Base-by-base conservation (phyloP, 2,329 filamentous ascomycete genomes). In the Hyphodiscus sp. region DNA sequence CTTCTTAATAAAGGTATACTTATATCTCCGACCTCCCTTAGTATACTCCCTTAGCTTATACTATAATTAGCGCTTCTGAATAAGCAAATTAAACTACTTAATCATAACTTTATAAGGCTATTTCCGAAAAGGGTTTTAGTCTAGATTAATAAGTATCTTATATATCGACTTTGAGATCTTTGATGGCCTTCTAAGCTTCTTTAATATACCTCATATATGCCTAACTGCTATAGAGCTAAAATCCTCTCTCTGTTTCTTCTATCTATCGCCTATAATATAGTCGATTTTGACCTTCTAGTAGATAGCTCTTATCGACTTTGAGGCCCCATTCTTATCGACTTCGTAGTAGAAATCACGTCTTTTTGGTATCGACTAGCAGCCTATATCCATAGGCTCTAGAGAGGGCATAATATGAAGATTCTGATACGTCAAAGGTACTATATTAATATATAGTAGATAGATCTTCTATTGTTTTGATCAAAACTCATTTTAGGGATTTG, bases 1-100 rank as follows among this genome's bases (percentile, higher is more conserved):
- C 45, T 52, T 48, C 30, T 47, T 46, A 47, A 52, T 46, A 53
- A 45, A 55, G 20, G 53, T 41, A 19, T 38, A 33, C 29, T 48
- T 52, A 48, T 55, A 55, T 44, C 20, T 16, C 41, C 23, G n/a
- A 16, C 23, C 53, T 48, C 30, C 19, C n/a, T 49, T 52, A 29
- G 45, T 55, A 44, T 45, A 41, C 41, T 44, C 26, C 46, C 46
- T 50, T 16, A 41, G 33, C 10, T 43, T 47, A 23, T n/a, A 16
- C 33, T 51, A 45, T 16, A 50, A 20, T 52, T 30, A 19, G 20
- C 26, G 41, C 13, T 19, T 41, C 30, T 26, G 7, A n/a, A 52
- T n/a, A 26, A 16, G 41, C 20, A 53, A 33, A 30, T 53, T 41
- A 30, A 49, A 33, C 2, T 46, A 49, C 30, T 41, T 19, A 41